Percentiles rank a stretch among this genome's conserved stretches.
Conservation (phyloP, 163 green algal species). For the Chlamydomonas reinhardtii region DNA sequence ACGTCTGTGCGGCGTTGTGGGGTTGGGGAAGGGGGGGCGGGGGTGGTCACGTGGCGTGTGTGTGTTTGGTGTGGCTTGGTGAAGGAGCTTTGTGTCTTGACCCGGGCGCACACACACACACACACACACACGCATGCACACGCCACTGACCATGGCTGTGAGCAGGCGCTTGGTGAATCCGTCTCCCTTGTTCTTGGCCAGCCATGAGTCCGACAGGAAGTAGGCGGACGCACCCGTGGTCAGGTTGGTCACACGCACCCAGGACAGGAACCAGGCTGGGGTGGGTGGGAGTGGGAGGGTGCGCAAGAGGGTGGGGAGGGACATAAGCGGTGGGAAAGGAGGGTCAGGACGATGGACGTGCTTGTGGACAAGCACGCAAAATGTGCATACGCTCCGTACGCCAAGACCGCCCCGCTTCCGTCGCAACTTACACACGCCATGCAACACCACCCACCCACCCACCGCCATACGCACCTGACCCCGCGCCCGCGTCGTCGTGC, state of each 20-base stretch:
- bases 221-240: conserved; percentile 57
- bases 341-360: too few species aligned
- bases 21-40: not conserved
- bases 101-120: too few species aligned
- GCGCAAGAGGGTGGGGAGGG: too few species aligned
- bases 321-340: too few species aligned
- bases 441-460: too few species aligned
- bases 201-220: conserved; percentile 69
- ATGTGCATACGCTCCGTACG: too few species aligned
- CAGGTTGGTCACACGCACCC: conserved; percentile 73
- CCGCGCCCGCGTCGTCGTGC: conserved; percentile 67
- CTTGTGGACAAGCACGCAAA: too few species aligned
- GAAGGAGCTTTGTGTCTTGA: too few species aligned
- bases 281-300: not conserved
- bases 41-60: not conserved
- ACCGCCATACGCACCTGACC: conserved; percentile 22
- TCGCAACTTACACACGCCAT: too few species aligned
- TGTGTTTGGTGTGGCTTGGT: too few species aligned
- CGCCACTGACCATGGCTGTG: conserved; percentile 23
- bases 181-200: conserved; percentile 61
- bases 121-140: too few species aligned
- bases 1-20: not conserved
- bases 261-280: conserved; percentile 78
- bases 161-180: conserved; percentile 44
- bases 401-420: too few species aligned